Percentiles rank a stretch among this genome's conserved stretches.
Evolutionary conservation across 306 rosid species (phyloP).

Genomic region (Vigna unguiculata): DNA sequence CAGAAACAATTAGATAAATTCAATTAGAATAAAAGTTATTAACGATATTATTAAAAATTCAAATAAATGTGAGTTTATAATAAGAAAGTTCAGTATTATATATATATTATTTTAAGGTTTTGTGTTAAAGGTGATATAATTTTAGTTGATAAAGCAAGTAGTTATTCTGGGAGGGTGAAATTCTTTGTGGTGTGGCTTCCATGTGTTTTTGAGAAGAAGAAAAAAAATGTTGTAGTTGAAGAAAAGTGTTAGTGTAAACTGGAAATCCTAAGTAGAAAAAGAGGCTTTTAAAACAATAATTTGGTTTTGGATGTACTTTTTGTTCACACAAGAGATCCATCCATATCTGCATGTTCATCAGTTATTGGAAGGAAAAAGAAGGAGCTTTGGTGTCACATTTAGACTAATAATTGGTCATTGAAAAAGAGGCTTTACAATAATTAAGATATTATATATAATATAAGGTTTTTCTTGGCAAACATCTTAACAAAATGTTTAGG

Average conservation of each 20-base stretch:
- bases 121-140: too few species aligned
- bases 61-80: too few species aligned
- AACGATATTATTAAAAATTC: too few species aligned
- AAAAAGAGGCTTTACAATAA: too few species aligned
- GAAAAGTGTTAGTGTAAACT: neutral
- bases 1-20: too few species aligned
- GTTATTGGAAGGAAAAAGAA: slow-evolving; percentile 14
- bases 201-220: neutral
- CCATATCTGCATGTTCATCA: neutral
- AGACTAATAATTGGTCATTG: slow-evolving; percentile 29
- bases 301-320: slow-evolving; percentile 4
- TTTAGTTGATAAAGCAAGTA: neutral
- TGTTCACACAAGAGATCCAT: slow-evolving; percentile 19
- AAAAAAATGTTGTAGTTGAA: neutral
- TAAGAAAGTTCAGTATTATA: too few species aligned
- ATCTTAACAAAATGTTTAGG: neutral
- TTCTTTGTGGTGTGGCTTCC: neutral
- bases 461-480: too few species aligned
- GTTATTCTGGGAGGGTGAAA: neutral
- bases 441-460: too few species aligned
- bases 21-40: too few species aligned
- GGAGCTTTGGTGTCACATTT: slow-evolving; percentile 31
- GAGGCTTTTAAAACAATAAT: slow-evolving; percentile 1
- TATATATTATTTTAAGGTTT: too few species aligned
- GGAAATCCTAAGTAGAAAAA: slow-evolving; percentile 10